Percentiles rank a stretch among this genome's conserved stretches.
Evolutionary conservation across 2,329 filamentous ascomycete genomes (phyloP).

Genomic region (Penicillium rolfsii): DNA sequence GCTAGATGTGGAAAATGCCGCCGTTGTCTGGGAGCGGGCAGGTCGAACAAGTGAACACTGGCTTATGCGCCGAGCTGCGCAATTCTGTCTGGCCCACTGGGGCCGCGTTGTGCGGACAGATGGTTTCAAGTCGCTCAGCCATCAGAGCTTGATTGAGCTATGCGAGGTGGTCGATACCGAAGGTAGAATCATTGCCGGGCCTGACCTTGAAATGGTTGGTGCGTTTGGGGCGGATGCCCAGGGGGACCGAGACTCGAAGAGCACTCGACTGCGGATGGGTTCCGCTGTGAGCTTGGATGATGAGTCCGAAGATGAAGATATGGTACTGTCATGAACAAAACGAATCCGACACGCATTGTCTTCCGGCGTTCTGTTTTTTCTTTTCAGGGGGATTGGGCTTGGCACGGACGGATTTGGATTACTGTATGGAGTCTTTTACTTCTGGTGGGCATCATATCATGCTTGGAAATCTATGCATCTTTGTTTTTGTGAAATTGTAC

Average conservation of each 20-base stretch:
- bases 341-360: conserved; percentile 25
- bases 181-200: conserved; percentile 84
- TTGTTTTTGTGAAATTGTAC: not conserved
- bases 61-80: conserved; percentile 84
- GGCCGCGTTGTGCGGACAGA: conserved; percentile 87
- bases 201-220: conserved; percentile 71
- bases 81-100: conserved; percentile 92
- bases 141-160: conserved; percentile 80
- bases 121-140: conserved; percentile 80
- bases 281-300: conserved; percentile 44
- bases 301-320: conserved; percentile 53
- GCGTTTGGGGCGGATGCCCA: conserved; percentile 55
- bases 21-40: conserved; percentile 94
- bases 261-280: conserved; percentile 33
- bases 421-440: not conserved
- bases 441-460: not conserved
- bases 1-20: conserved; percentile 91
- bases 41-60: conserved; percentile 89
- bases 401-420: conserved; percentile 8
- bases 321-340: conserved; percentile 47
- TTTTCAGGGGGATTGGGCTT: conserved; percentile 8
- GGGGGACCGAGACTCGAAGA: conserved; percentile 41
- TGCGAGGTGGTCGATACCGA: conserved; percentile 93
- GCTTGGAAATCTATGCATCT: not conserved
- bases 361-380: conserved; percentile 19